phyloP scores from a whole-genome alignment of 257 asterid genomes.

The Buddleja alternifolia region DNA sequence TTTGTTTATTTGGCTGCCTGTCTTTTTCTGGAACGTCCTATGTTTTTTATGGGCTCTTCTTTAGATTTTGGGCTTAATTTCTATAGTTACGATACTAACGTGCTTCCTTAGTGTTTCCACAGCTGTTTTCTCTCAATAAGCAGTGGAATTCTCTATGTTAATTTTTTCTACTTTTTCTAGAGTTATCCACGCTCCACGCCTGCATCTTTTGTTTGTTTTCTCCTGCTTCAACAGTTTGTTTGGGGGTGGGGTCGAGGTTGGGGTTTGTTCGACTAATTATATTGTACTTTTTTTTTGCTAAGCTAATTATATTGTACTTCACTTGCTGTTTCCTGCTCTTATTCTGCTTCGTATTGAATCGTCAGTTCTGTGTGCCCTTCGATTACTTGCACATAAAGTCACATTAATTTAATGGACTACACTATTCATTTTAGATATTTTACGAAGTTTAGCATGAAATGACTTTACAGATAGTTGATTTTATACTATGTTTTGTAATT shows the following conservation, averaged over 20 bases:
- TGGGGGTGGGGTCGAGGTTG: slow-evolving; percentile 4
- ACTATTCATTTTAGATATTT: slow-evolving; percentile 11
- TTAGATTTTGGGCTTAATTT: background rate
- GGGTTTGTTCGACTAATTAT: slow-evolving; percentile 2
- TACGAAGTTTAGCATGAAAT: slow-evolving; percentile 10
- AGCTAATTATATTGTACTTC: too few species aligned
- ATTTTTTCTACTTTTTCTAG: background rate
- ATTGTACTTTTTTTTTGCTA: background rate
- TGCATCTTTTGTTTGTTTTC: background rate
- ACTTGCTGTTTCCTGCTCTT: slow-evolving; percentile 16
- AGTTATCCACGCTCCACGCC: background rate
- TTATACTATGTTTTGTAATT: slow-evolving; percentile 21
- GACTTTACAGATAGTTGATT: slow-evolving; percentile 12
- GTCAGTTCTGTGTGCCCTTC: background rate
- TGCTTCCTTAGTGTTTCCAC: background rate
- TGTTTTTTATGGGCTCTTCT: background rate
- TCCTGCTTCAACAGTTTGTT: background rate
- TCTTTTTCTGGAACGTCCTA: slow-evolving; percentile 22
- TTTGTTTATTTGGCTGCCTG: slow-evolving; percentile 12
- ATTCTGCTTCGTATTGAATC: background rate
- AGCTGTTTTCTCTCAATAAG: background rate
- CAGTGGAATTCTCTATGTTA: background rate
- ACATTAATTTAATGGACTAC: background rate
- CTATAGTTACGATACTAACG: background rate
- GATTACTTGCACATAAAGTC: slow-evolving; percentile 22